phyloP scores from a whole-genome alignment of 139 green algal genomes.

The Haematococcus lacustris region DNA sequence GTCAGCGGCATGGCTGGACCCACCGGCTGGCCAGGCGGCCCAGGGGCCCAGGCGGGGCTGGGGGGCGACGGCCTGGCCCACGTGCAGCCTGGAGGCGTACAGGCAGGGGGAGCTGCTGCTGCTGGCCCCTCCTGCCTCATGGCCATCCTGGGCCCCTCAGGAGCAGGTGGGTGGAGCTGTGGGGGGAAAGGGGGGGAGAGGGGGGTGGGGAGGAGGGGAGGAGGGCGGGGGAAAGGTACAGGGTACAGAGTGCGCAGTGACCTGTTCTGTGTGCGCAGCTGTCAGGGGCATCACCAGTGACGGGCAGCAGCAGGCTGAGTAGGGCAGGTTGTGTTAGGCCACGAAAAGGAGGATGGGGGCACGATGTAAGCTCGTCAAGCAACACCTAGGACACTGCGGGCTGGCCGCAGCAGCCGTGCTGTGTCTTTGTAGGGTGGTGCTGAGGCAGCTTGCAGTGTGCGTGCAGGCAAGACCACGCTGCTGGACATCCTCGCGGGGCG shows the following conservation, averaged over 20 bases:
- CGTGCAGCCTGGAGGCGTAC: not conserved
- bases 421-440: not conserved
- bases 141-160: slow-evolving; percentile 52
- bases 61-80: not conserved
- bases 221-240: no score
- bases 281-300: no score
- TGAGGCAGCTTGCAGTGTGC: not conserved
- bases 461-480: slow-evolving; percentile 58
- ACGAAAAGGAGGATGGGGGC: not conserved
- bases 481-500: slow-evolving; percentile 61
- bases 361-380: not conserved
- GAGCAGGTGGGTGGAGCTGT: slow-evolving; percentile 23
- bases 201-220: no score
- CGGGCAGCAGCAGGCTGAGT: not conserved
- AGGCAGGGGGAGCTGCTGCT: no score
- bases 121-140: slow-evolving; percentile 48
- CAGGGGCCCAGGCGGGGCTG: not conserved
- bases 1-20: slow-evolving; percentile 27
- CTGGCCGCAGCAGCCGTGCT: not conserved
- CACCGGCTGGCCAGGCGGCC: not conserved
- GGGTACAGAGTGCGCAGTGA: no score
- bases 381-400: not conserved
- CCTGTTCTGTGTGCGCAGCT: no score
- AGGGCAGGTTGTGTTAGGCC: not conserved
- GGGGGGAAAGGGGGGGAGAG: no score